Base-by-base conservation (phyloP, 1,139 yeast genomes). In the Chernovozyma aurita region DNA sequence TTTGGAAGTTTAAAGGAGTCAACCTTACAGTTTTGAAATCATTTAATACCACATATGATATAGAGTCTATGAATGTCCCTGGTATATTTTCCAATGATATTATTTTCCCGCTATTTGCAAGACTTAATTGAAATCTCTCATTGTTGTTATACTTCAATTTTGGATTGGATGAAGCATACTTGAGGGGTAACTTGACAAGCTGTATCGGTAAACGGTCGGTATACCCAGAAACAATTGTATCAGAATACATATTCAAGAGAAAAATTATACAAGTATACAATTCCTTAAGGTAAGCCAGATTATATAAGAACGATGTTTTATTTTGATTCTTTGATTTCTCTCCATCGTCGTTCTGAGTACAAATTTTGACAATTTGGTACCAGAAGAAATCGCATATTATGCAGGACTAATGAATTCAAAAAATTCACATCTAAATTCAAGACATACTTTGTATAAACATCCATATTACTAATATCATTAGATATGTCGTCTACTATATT, bases 401-500 rank as follows among this genome's bases (percentile, higher is more conserved):
- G n/a, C n/a, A n/a, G n/a, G n/a, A n/a, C n/a, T n/a, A n/a, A n/a
- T n/a, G n/a, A n/a, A n/a, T n/a, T n/a, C n/a, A n/a, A n/a, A n/a
- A n/a, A n/a, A n/a, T n/a, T n/a, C n/a, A n/a, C n/a, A n/a, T n/a
- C n/a, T n/a, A n/a, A n/a, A n/a, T n/a, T n/a, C n/a, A n/a, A n/a
- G n/a, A n/a, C n/a, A n/a, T n/a, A n/a, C n/a, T n/a, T n/a, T n/a
- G n/a, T n/a, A n/a, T n/a, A n/a, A n/a, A n/a, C n/a, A n/a, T n/a
- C n/a, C n/a, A n/a, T n/a, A n/a, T n/a, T n/a, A n/a, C n/a, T n/a
- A n/a, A n/a, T n/a, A n/a, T n/a, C n/a, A n/a, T n/a, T n/a, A n/a
- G n/a, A 20, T 6, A 92, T 92, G 97, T 83, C 95, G 14, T 86
- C 95, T 17, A 86, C 90, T 9, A 85, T 92, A 20, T 92, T 87